phyloP scores from a whole-genome alignment of 257 asterid genomes.

The Scutellaria barbata region DNA sequence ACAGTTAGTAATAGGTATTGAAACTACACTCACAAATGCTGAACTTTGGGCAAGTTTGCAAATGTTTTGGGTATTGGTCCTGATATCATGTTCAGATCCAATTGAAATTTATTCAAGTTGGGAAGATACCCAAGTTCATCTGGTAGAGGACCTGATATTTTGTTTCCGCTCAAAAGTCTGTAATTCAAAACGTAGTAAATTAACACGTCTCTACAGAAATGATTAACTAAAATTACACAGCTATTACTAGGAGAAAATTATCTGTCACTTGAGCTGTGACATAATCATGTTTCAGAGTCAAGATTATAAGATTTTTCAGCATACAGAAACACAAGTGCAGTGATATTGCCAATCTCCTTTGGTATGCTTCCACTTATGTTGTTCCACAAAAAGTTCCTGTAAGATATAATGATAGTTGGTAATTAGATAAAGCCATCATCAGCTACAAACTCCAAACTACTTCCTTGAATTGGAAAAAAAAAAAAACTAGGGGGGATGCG shows the following conservation, averaged over 20 bases:
- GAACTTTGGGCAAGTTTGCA: slow-evolving; percentile 47
- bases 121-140: slow-evolving; percentile 58
- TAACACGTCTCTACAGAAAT: neutral
- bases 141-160: slow-evolving; percentile 49
- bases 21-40: slow-evolving; percentile 50
- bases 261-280: neutral
- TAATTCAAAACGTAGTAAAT: neutral
- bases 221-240: neutral
- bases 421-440: too few species aligned
- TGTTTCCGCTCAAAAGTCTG: slow-evolving; percentile 60
- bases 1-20: slow-evolving; percentile 11
- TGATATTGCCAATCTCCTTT: slow-evolving; percentile 51
- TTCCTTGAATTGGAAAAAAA: neutral
- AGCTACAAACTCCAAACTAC: neutral
- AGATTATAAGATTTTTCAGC: slow-evolving; percentile 16
- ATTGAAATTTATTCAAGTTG: slow-evolving; percentile 50
- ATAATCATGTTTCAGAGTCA: neutral
- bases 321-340: slow-evolving; percentile 51
- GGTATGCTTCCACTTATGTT: slow-evolving; percentile 53
- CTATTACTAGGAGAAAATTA: too few species aligned
- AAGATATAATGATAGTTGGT: neutral
- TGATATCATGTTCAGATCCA: slow-evolving; percentile 52
- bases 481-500: too few species aligned
- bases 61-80: slow-evolving; percentile 56
- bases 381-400: slow-evolving; percentile 60